These are phyloP conservation scores for Chlorella sp. DNA, from an alignment of 139 green algal genomes.

Conservation along the genomic window DNA sequence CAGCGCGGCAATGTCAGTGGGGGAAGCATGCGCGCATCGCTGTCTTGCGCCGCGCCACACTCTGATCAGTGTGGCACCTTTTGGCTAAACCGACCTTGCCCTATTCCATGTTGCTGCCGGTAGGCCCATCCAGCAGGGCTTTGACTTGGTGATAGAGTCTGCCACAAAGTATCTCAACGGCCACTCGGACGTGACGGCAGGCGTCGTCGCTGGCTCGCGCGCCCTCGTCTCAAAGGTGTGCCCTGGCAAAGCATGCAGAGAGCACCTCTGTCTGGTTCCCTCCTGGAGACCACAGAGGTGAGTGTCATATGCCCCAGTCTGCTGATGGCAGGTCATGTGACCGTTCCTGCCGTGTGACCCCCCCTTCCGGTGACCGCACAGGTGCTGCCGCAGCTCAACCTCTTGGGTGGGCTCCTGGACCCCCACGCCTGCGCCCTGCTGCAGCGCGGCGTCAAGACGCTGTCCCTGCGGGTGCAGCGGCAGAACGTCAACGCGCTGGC, in stretches of 20 bases:
- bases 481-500: conserved; percentile 58
- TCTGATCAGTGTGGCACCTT: conserved; percentile 2
- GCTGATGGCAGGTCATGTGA: too few species aligned
- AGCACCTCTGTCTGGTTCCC: too few species aligned
- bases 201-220: conserved; percentile 63
- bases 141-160: conserved; percentile 90
- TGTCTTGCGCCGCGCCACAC: not conserved
- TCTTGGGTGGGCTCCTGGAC: conserved; percentile 87
- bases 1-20: not conserved
- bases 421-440: conserved; percentile 86
- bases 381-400: conserved; percentile 80
- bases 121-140: conserved; percentile 63
- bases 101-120: not conserved
- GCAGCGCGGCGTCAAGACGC: conserved; percentile 91
- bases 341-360: too few species aligned
- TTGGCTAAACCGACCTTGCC: not conserved
- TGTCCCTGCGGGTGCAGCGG: conserved; percentile 71
- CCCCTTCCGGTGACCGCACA: too few species aligned
- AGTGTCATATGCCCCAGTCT: too few species aligned
- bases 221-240: conserved; percentile 56
- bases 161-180: conserved; percentile 94
- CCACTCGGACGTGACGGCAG: conserved; percentile 90
- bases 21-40: not conserved
- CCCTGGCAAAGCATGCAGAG: too few species aligned
- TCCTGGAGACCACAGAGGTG: too few species aligned